Evolutionary conservation across 371 early-diverging fungal species (phyloP).

Genomic region (Lichtheimia ornata): DNA sequence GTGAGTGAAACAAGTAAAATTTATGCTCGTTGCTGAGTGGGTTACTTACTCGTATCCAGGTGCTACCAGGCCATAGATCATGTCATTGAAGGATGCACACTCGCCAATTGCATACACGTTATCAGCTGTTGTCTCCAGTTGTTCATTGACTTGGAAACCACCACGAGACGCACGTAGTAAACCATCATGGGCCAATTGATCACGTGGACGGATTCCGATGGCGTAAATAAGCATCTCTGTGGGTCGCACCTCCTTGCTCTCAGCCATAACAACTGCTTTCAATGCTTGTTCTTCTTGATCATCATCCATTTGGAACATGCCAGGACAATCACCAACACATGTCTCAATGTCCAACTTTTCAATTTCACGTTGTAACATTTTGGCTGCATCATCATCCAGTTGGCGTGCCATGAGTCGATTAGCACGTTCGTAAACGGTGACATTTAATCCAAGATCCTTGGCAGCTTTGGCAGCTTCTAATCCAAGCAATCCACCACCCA

Average conservation of each 20-base stretch:
- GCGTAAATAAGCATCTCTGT: constrained; percentile 61
- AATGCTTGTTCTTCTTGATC: constrained; percentile 1
- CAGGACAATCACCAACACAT: constrained; percentile 39
- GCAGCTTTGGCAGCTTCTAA: constrained; percentile 71
- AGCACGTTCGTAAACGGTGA: constrained; percentile 57
- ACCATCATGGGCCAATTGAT: constrained; percentile 52
- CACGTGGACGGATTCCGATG: constrained; percentile 63
- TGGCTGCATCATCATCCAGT: constrained; percentile 56
- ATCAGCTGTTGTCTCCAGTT: constrained; percentile 45
- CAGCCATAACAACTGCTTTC: constrained; percentile 11
- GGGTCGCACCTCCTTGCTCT: constrained; percentile 25
- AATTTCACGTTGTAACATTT: constrained; percentile 52
- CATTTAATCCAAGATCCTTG: constrained; percentile 54
- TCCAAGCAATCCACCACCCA: constrained; percentile 71
- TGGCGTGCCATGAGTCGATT: constrained; percentile 58
- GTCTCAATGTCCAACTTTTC: constrained; percentile 50
- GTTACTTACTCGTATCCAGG: constrained; percentile 61
- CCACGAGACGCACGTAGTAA: constrained; percentile 44
- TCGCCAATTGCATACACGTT: constrained; percentile 70
- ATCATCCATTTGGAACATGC: constrained; percentile 24
- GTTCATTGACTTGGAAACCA: constrained; percentile 58
- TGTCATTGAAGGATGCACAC: constrained; percentile 51
- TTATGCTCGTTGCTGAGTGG: not conserved
- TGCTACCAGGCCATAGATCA: constrained; percentile 63
- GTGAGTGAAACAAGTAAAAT: not conserved